Conservation (phyloP, 192 early-diverging fungal genomes). For the Coemansia sp. region DNA sequence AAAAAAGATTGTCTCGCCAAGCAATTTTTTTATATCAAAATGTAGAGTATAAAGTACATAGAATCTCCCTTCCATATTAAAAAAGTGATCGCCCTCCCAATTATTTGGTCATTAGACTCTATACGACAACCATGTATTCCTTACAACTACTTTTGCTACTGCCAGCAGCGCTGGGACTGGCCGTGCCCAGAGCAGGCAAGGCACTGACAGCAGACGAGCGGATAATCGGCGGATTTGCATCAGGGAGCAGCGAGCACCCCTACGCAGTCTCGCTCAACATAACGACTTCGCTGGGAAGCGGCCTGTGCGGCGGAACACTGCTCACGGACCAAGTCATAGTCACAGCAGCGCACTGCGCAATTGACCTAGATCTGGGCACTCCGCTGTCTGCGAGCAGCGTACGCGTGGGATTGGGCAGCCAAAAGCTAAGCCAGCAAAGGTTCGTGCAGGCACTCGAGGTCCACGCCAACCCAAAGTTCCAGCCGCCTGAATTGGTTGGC, state of each 20-base stretch:
- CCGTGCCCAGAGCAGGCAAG: not conserved
- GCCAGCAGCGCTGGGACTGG: not conserved
- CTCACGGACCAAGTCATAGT: slow-evolving; percentile 26
- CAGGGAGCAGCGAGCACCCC: slow-evolving; percentile 19
- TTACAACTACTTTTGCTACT: not conserved
- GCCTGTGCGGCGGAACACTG: slow-evolving; percentile 45
- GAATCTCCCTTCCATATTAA: too few relatives aligned
- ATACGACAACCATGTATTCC: not conserved
- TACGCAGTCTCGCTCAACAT: slow-evolving; percentile 28
- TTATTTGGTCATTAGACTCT: not conserved
- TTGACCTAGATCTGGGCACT: slow-evolving; percentile 5
- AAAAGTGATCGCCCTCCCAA: not conserved
- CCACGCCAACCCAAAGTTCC: slow-evolving; percentile 21
- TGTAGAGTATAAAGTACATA: too few relatives aligned
- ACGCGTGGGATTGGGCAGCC: slow-evolving; percentile 26
- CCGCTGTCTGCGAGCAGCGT: slow-evolving; percentile 2
- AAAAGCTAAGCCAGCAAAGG: slow-evolving; percentile 8
- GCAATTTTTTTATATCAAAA: not conserved
- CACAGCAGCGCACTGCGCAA: slow-evolving; percentile 50
- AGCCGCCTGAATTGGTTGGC: slow-evolving; percentile 13
- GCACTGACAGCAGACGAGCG: slow-evolving; percentile 9
- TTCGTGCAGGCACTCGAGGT: slow-evolving; percentile 6
- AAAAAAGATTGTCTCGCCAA: not conserved
- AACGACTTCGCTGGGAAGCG: not conserved
- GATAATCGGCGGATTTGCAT: slow-evolving; percentile 31